Percentiles rank a stretch among this genome's conserved stretches.
Conservation (phyloP, 1,139 yeast genomes). For the Yamadazyma atmosphaerica region DNA sequence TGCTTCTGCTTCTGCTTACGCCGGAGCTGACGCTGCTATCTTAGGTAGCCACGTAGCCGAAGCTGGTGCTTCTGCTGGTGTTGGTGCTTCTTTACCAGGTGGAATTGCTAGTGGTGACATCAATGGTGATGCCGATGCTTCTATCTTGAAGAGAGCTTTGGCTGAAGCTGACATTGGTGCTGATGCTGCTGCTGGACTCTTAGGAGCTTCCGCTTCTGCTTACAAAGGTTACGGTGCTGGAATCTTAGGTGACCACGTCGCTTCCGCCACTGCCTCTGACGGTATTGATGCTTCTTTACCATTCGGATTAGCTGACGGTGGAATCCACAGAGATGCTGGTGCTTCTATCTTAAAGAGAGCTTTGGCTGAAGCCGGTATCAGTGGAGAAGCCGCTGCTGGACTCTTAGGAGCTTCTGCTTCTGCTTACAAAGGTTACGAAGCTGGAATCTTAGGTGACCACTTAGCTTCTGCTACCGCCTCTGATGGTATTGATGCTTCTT, state of each 20-base stretch:
- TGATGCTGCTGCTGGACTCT: conserved; percentile 7
- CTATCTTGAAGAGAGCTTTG: conserved; percentile 15
- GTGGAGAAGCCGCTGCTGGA: conserved; percentile 1
- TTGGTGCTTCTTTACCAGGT: conserved; percentile 10
- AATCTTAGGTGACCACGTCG: conserved; percentile 12
- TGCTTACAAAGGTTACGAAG: conserved; percentile 4
- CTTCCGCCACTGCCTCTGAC: conserved; percentile 11
- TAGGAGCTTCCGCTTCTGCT: conserved; percentile 14
- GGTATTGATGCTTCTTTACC: conserved; percentile 10
- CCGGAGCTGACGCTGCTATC: conserved; percentile 12
- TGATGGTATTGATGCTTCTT: conserved; percentile 8
- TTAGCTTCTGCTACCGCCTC: conserved; percentile 10
- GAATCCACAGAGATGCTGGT: conserved; percentile 9
- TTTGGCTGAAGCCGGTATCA: conserved; percentile 3
- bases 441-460: conserved; percentile 5
- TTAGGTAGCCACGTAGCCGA: conserved; percentile 14
- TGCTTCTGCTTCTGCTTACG: conserved; percentile 10
- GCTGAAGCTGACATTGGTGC: conserved; percentile 7
- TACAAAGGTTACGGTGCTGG: conserved; percentile 11
- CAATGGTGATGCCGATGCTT: conserved; percentile 10
- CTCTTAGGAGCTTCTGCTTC: conserved; percentile 5
- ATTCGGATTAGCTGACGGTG: conserved; percentile 7
- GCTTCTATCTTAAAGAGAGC: conserved; percentile 9
- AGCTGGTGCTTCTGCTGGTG: conserved; percentile 14
- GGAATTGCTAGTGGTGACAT: conserved; percentile 11